A percentile compares a stretch with the other conserved stretches of the same genome.
phyloP scores from a whole-genome alignment of 768 basidiomycete species.

The Pisolithus orientalis region DNA sequence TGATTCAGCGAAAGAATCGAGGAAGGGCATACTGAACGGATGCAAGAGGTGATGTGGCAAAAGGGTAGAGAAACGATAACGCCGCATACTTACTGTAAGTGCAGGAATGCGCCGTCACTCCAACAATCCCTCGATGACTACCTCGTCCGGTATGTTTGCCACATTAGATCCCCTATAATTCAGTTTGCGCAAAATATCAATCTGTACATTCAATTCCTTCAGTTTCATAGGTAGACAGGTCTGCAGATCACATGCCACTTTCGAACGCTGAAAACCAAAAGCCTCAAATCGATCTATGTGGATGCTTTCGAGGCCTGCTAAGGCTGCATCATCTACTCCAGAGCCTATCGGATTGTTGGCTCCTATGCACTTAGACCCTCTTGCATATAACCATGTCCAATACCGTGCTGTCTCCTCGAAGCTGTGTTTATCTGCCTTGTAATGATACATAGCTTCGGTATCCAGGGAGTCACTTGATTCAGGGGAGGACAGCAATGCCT shows the following conservation, averaged over 20 bases:
- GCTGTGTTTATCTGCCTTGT: slow-evolving; percentile 76
- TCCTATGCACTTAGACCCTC: slow-evolving; percentile 51
- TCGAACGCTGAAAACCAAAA: slow-evolving; percentile 73
- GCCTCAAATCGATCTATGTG: slow-evolving; percentile 82
- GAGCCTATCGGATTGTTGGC: slow-evolving; percentile 26
- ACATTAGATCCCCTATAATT: slow-evolving; percentile 86
- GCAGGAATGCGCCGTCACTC: slow-evolving; percentile 32
- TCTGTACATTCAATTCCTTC: slow-evolving; percentile 36
- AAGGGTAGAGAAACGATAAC: too few species aligned
- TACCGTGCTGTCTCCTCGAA: slow-evolving; percentile 92
- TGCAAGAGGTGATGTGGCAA: too few species aligned
- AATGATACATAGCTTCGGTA: slow-evolving; percentile 97
- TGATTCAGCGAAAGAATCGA: too few species aligned
- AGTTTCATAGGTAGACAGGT: slow-evolving; percentile 1
- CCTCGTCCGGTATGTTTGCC: slow-evolving; percentile 73
- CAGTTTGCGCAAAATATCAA: slow-evolving; percentile 76
- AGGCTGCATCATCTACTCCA: slow-evolving; percentile 43
- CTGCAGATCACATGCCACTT: slow-evolving; percentile 63
- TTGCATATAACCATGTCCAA: slow-evolving; percentile 92
- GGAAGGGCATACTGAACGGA: too few species aligned
- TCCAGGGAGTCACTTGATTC: slow-evolving; percentile 97
- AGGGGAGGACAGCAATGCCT: slow-evolving; percentile 87
- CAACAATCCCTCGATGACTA: slow-evolving; percentile 81
- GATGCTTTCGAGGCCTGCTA: slow-evolving; percentile 76
- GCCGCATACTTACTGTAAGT: too few species aligned